phyloP scores from a whole-genome alignment of 768 basidiomycete species.

The Lyophyllum shimeji region DNA sequence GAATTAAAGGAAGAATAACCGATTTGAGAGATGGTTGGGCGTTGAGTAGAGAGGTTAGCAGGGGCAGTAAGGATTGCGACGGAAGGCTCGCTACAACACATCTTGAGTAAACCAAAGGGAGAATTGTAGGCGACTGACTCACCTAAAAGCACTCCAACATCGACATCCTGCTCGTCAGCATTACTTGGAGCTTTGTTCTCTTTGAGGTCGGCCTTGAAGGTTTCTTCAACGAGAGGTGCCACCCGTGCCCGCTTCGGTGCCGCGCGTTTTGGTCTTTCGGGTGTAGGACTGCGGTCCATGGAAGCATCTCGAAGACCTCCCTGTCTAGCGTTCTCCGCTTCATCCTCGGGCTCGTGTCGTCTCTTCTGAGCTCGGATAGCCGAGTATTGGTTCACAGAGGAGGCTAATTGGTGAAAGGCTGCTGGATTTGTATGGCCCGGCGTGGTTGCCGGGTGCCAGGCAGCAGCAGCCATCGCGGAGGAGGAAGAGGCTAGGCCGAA shows the following conservation, averaged over 20 bases:
- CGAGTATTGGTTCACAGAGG: constrained; percentile 45
- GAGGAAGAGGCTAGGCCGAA: constrained; percentile 59
- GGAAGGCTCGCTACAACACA: constrained; percentile 70
- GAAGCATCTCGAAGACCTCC: constrained; percentile 53
- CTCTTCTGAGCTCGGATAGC: constrained; percentile 55
- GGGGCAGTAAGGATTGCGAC: constrained; percentile 70
- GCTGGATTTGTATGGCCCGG: constrained; percentile 51
- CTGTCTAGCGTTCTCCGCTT: constrained; percentile 39
- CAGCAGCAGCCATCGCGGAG: constrained; percentile 35
- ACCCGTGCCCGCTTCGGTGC: constrained; percentile 67
- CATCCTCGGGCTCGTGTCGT: constrained; percentile 69
- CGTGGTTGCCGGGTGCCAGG: constrained; percentile 46
- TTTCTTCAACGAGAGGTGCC: constrained; percentile 28
- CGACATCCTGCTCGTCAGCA: constrained; percentile 60
- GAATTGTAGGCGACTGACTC: constrained; percentile 23
- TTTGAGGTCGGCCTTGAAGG: constrained; percentile 42
- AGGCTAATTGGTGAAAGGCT: constrained; percentile 55
- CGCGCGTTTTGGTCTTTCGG: constrained; percentile 71
- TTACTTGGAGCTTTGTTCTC: constrained; percentile 43
- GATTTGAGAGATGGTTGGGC: constrained; percentile 72
- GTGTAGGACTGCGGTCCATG: constrained; percentile 86
- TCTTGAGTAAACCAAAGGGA: constrained; percentile 11
- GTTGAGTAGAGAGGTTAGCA: constrained; percentile 67
- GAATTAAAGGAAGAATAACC: constrained; percentile 72
- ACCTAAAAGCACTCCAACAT: constrained; percentile 82